A percentile compares a stretch with the other conserved stretches of the same genome.
Conservation (phyloP, 371 early-diverging fungal species). For the Haplosporangium sp. region DNA sequence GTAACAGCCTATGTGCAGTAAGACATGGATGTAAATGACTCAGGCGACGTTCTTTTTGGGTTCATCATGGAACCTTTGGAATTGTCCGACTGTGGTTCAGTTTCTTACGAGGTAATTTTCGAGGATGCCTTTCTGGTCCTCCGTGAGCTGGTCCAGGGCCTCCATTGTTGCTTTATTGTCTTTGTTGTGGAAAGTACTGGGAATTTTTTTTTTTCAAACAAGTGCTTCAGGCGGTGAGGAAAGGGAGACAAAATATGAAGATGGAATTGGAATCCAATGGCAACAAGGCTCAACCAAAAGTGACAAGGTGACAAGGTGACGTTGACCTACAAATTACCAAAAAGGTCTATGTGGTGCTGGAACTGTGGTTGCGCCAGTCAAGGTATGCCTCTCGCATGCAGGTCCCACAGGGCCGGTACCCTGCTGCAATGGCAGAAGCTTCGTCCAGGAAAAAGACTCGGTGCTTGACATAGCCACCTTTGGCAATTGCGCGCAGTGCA, state of each 20-base stretch:
- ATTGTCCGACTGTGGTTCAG: background rate
- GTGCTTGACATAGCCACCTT: slow-evolving; percentile 2
- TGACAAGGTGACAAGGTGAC: background rate
- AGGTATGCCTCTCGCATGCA: background rate
- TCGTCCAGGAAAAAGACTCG: background rate
- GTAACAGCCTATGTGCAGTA: slow-evolving; percentile 35
- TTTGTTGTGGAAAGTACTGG: background rate
- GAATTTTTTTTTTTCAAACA: too few relatives aligned
- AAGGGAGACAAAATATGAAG: too few relatives aligned
- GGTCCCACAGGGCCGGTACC: background rate
- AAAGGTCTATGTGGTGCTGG: background rate
- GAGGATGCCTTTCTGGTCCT: slow-evolving; percentile 42
- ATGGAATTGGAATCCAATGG: too few relatives aligned
- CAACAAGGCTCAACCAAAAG: too few relatives aligned
- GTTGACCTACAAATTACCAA: background rate
- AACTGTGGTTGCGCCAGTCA: background rate
- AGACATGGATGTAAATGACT: slow-evolving; percentile 1
- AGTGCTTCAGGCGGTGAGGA: too few relatives aligned
- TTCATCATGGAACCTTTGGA: background rate
- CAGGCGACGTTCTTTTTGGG: background rate
- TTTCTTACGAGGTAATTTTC: slow-evolving; percentile 50
- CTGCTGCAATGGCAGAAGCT: background rate
- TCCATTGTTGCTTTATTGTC: slow-evolving; percentile 28
- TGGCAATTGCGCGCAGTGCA: background rate
- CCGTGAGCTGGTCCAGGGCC: slow-evolving; percentile 44